Evolutionary conservation across 2,329 filamentous ascomycete species (phyloP).

Genomic region (Fusarium dimerum): DNA sequence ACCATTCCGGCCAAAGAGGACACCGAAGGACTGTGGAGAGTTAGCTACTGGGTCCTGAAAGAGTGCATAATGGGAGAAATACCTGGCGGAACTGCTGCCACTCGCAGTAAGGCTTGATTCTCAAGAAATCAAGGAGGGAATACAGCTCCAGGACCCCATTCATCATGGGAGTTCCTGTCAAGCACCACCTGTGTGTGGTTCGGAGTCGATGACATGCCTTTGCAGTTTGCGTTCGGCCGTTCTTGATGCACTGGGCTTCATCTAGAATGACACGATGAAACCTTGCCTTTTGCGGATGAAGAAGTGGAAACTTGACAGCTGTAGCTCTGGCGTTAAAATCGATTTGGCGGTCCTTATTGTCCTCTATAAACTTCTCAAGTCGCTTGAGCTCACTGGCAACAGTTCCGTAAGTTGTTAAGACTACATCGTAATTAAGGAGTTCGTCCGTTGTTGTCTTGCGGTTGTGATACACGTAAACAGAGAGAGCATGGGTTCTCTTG

Average conservation of each 20-base stretch:
- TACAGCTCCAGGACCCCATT: slow-evolving; percentile 78
- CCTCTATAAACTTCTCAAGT: slow-evolving; percentile 53
- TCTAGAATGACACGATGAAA: slow-evolving; percentile 85
- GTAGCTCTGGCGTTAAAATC: slow-evolving; percentile 40
- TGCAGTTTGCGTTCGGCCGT: slow-evolving; percentile 71
- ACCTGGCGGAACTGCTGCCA: slow-evolving; percentile 61
- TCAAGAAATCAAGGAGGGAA: slow-evolving; percentile 74
- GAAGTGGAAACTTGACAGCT: slow-evolving; percentile 51
- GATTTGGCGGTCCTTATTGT: slow-evolving; percentile 43
- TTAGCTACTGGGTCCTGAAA: background rate
- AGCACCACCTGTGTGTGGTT: slow-evolving; percentile 74
- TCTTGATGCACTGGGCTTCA: slow-evolving; percentile 83
- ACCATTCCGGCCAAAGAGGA: slow-evolving; percentile 37
- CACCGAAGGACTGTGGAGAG: slow-evolving; percentile 42
- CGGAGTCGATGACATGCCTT: slow-evolving; percentile 66
- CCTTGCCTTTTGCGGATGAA: slow-evolving; percentile 59
- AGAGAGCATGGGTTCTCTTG: slow-evolving; percentile 58
- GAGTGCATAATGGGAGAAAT: slow-evolving; percentile 27
- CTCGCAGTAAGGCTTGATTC: slow-evolving; percentile 72
- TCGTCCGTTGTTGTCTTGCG: slow-evolving; percentile 63
- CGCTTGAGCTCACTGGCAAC: slow-evolving; percentile 64
- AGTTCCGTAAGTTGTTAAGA: slow-evolving; percentile 87
- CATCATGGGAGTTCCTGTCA: slow-evolving; percentile 88
- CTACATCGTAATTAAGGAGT: slow-evolving; percentile 70
- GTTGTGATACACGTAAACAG: slow-evolving; percentile 70